A percentile compares a stretch with the other conserved stretches of the same genome.
Conservation (phyloP, 345 rosid genomes). For the Populus euphratica region DNA sequence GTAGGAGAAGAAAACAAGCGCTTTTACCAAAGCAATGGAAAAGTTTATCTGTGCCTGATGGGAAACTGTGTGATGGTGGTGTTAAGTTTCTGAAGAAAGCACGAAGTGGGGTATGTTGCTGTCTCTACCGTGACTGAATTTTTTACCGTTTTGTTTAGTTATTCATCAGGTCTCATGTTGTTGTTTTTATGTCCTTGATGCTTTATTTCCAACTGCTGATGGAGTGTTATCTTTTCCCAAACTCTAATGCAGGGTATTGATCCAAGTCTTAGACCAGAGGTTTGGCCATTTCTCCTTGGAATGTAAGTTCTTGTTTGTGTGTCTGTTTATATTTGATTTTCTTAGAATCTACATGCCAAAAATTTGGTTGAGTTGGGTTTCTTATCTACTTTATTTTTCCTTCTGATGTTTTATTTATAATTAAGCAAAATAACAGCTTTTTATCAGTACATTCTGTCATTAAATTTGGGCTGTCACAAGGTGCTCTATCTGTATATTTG, state of each 20-base stretch:
- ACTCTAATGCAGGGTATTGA: constrained; percentile 65
- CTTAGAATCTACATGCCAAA: not conserved
- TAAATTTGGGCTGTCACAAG: not conserved
- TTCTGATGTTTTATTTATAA: not conserved
- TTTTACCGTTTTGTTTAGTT: not conserved
- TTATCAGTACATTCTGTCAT: not conserved
- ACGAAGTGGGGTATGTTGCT: constrained; percentile 80
- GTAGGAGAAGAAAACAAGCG: constrained; percentile 75
- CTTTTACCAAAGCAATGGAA: constrained; percentile 78
- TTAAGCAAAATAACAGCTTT: not conserved
- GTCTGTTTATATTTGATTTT: not conserved
- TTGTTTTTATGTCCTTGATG: not conserved
- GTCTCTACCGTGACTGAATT: not conserved
- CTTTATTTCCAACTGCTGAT: constrained; percentile 8
- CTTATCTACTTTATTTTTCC: not conserved
- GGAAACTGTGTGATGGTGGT: constrained; percentile 75
- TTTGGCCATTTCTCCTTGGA: constrained; percentile 98
- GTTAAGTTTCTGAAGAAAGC: constrained; percentile 81
- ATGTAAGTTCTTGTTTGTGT: constrained; percentile 51
- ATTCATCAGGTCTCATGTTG: not conserved
- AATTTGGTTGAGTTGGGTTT: not conserved
- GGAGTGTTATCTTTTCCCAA: constrained; percentile 8
- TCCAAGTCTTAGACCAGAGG: constrained; percentile 84
- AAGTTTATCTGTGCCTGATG: constrained; percentile 64
- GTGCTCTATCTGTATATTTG: not conserved